These are phyloP conservation scores for Lactarius deliciosus DNA, from an alignment of 768 basidiomycete genomes.

Conservation along the genomic window DNA sequence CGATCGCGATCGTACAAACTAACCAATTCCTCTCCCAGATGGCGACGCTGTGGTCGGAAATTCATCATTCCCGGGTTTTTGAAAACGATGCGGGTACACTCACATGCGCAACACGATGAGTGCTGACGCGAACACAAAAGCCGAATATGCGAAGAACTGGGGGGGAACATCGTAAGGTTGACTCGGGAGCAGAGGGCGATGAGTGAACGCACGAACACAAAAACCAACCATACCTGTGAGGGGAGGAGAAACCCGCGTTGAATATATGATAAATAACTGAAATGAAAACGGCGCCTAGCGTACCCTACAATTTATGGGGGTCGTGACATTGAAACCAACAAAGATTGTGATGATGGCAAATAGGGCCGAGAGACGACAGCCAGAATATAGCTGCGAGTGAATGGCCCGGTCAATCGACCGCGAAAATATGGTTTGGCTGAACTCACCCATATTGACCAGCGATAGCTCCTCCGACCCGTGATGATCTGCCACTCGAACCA, in stretches of 20 bases:
- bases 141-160: constrained; percentile 23
- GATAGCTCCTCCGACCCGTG: constrained; percentile 18
- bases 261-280: not conserved
- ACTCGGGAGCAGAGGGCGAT: not conserved
- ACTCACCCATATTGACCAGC: constrained; percentile 25
- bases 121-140: constrained; percentile 24
- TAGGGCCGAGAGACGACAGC: constrained; percentile 23
- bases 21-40: constrained; percentile 21
- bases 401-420: not conserved
- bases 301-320: constrained; percentile 19
- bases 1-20: constrained; percentile 8
- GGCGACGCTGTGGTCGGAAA: constrained; percentile 9
- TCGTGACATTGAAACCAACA: constrained; percentile 18
- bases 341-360: constrained; percentile 19
- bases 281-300: not conserved
- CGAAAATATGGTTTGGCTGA: not conserved
- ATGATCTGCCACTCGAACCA: constrained; percentile 28
- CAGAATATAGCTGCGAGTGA: constrained; percentile 19
- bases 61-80: not conserved
- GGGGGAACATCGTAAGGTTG: not conserved
- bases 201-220: constrained; percentile 15
- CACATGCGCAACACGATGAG: constrained; percentile 27
- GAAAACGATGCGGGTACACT: not conserved
- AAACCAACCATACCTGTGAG: constrained; percentile 9
- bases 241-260: not conserved